Evolutionary conservation across 768 basidiomycete species (phyloP), one percentile per base, ranked within the genome.

Genomic region (Coprinopsis strossmayeri): DNA sequence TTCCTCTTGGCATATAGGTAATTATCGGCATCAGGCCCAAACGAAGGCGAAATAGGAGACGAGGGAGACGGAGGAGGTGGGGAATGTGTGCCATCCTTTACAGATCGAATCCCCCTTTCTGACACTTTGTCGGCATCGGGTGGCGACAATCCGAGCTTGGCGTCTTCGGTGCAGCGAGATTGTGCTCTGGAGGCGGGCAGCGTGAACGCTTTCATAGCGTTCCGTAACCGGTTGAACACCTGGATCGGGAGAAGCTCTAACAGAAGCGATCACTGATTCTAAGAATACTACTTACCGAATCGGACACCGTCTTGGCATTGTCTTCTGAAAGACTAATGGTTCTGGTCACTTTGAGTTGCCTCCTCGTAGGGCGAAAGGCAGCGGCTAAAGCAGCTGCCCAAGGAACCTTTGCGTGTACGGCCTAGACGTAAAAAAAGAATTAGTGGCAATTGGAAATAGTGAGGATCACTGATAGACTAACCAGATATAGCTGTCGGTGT

Each of bases 1-100:
- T 80, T 82, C 62, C 81, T 82, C 67, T 87, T 91, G n/a, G 94
- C 93, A 34, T 79, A 70, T 34, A 80, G 70, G 64, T 96, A 99
- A 48, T 85, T 79, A 38, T 86, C 87, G 0, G 89, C 91, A 57
- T 85, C 78, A 66, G 72, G 48, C 21, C 26, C 48, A 23, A 30
- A 35, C 9, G 35, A 9, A 2, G 47, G 25, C 20, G 49, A 50
- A 18, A 27, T 9, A 1, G 30, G 21, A 7, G 43, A 28, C 9
- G 20, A 23, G 24, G 41, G 24, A 9, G 18, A 23, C 10, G 20
- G 11, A 42, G 41, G 20, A 12, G 9, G 10, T 5, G 41, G 25
- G 20, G 41, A 9, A 9, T 5, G 7, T 10, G 7, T 38, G 10
- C 37, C 23, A 42, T 21, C 25, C 10, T 42, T 23, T 7, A 23